These are phyloP conservation scores for Suillus plorans DNA, from an alignment of 768 basidiomycete species.

Conservation along the genomic window DNA sequence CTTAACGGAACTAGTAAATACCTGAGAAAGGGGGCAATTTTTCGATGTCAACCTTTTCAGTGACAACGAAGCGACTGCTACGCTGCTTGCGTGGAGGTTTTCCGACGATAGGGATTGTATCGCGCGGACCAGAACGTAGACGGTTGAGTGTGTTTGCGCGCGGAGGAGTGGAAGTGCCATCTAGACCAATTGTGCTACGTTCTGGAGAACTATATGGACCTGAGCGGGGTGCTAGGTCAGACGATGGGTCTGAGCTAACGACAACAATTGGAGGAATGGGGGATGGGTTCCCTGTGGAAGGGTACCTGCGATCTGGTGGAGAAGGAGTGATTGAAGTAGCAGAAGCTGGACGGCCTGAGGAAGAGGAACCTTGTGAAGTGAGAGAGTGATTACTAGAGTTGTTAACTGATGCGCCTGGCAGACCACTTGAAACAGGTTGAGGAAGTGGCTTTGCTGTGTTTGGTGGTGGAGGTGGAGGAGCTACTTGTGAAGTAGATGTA, in stretches of 20 bases:
- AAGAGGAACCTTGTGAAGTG: slow-evolving; percentile 37
- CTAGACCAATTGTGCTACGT: slow-evolving; percentile 46
- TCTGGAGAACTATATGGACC: slow-evolving; percentile 46
- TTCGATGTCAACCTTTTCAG: slow-evolving; percentile 96
- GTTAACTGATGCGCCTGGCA: slow-evolving; percentile 36
- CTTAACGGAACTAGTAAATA: slow-evolving; percentile 35
- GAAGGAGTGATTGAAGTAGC: slow-evolving; percentile 38
- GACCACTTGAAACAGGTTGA: slow-evolving; percentile 41
- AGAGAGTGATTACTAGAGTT: slow-evolving; percentile 40
- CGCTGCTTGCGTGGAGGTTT: slow-evolving; percentile 98
- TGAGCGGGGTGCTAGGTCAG: slow-evolving; percentile 45
- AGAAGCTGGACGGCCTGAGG: slow-evolving; percentile 44
- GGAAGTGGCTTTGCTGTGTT: slow-evolving; percentile 68
- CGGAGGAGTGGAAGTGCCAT: slow-evolving; percentile 56
- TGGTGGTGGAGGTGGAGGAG: slow-evolving; percentile 60
- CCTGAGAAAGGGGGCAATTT: slow-evolving; percentile 88
- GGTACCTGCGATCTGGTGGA: slow-evolving; percentile 61
- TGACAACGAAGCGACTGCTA: slow-evolving; percentile 94
- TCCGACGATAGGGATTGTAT: slow-evolving; percentile 94
- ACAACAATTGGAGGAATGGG: slow-evolving; percentile 83
- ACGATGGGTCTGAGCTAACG: slow-evolving; percentile 68
- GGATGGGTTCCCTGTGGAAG: slow-evolving; percentile 36
- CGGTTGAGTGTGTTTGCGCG: slow-evolving; percentile 70
- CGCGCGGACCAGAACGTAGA: slow-evolving; percentile 83
- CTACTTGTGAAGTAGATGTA: slow-evolving; percentile 36